Evolutionary conservation across 2,329 filamentous ascomycete species (phyloP).

Genomic region (Monilinia vaccinii-corymbosi): DNA sequence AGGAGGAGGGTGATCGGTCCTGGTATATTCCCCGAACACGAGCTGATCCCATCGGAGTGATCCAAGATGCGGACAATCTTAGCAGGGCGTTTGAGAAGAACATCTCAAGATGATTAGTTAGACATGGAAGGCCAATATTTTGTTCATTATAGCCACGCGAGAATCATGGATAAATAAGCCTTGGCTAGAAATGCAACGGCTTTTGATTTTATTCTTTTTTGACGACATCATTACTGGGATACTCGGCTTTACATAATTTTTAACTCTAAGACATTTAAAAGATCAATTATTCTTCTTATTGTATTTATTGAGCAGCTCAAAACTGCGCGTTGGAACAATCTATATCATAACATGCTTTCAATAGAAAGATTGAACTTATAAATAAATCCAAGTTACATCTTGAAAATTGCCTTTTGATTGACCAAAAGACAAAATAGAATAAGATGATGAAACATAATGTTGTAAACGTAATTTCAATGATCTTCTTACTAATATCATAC

Average conservation of each 20-base stretch:
- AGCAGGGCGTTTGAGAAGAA: not conserved
- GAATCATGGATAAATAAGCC: constrained; percentile 7
- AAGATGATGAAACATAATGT: no score
- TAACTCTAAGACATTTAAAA: not conserved
- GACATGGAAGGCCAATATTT: not conserved
- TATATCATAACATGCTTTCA: no score
- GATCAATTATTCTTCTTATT: no score
- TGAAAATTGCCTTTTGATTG: no score
- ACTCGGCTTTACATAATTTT: not conserved
- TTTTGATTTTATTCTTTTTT: not conserved
- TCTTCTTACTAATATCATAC: no score
- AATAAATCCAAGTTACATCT: no score
- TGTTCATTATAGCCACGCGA: constrained; percentile 8
- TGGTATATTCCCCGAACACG: constrained; percentile 1
- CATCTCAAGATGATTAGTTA: not conserved
- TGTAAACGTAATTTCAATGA: no score
- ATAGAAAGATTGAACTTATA: no score
- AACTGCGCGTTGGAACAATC: no score
- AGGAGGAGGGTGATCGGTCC: not conserved
- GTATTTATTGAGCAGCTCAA: no score
- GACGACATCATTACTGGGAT: not conserved
- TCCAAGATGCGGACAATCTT: not conserved
- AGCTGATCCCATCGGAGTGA: constrained; percentile 1
- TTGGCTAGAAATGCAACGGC: constrained; percentile 6
- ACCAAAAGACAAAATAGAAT: no score